Evolutionary conservation across 2,329 filamentous ascomycete species (phyloP), one percentile per base, ranked within the genome.

Genomic region (Phaeosphaeria sp.): DNA sequence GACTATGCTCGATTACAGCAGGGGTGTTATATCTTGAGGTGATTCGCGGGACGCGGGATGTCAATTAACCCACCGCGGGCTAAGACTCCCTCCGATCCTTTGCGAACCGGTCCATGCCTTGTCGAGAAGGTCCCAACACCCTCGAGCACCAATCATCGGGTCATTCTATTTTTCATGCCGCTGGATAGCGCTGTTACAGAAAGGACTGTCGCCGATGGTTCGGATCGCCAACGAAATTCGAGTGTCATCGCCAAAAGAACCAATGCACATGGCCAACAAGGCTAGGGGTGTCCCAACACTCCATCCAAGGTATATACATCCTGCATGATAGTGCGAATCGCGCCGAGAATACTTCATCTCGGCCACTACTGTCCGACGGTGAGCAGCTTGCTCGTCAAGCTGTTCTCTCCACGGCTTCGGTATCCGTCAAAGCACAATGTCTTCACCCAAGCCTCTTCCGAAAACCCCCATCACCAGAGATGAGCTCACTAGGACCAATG

Each of bases 401-500:
- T 20, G n/a, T 30, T 22, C 24, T 48, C 18, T 36, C 36, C 17
- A 40, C 17, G n/a, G 11, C 22, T 3, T 24, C 15, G 45, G 30
- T 43, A 8, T 2, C 52, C 22, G 8, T 25, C 48, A n/a, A 39
- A 3, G 36, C 49, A 42, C 27, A 8, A 58, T 61, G 60, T 49
- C 53, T 21, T 33, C 27, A 21, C 27, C 40, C n/a, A 42, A 51
- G 20, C 47, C 55, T 17, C 47, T 51, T 3, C 47, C 33, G 6
- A 65, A 61, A 43, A 56, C 49, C 7, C 53, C 56, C 21, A 52
- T 63, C 42, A 51, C 51, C 5, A 51, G 30, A 27, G 47, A 50
- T 17, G 60, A 58, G 40, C 45, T 67, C 22, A 40, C 56, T 11
- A 49, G 57, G 20, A 55, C 59, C n/a, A 61, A 62, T 33, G 42